Percentiles rank a stretch among this genome's conserved stretches.
These are phyloP conservation scores for Eutrema yunnanense DNA, from an alignment of 345 rosid genomes.

Conservation along the genomic window DNA sequence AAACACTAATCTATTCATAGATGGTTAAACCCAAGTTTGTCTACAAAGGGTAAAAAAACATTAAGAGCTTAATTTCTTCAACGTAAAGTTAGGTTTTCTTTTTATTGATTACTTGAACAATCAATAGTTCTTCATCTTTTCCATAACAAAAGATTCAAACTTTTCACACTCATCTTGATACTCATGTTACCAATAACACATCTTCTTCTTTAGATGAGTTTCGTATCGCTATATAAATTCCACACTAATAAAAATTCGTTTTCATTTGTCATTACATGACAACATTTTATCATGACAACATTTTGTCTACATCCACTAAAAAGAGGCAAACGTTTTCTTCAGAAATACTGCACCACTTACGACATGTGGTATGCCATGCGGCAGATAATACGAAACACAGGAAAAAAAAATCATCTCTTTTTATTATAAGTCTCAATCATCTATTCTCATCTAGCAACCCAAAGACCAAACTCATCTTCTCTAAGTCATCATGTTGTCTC, in stretches of 20 bases:
- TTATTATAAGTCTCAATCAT: background rate
- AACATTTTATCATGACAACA: slow-evolving; percentile 17
- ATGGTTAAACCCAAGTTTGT: background rate
- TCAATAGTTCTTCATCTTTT: background rate
- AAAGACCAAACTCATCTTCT: slow-evolving; percentile 8
- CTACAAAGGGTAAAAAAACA: background rate
- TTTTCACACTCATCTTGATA: background rate
- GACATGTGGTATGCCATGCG: slow-evolving; percentile 40
- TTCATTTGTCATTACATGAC: slow-evolving; percentile 18
- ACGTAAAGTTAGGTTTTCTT: background rate
- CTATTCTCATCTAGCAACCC: background rate
- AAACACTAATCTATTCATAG: background rate
- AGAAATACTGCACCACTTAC: background rate
- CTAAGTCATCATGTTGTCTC: slow-evolving; percentile 16
- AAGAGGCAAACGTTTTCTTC: slow-evolving; percentile 23
- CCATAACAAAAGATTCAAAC: background rate
- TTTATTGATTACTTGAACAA: background rate
- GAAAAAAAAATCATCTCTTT: background rate
- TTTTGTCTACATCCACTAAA: slow-evolving; percentile 12
- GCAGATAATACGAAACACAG: slow-evolving; percentile 24
- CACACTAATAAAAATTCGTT: background rate
- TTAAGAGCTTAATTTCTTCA: background rate
- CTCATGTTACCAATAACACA: slow-evolving; percentile 1
- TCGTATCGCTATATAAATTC: background rate
- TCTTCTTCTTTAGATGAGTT: background rate